Evolutionary conservation across 257 asterid genomes (phyloP), one percentile per base, ranked within the genome.

Genomic region (Cynanchum wilfordii): DNA sequence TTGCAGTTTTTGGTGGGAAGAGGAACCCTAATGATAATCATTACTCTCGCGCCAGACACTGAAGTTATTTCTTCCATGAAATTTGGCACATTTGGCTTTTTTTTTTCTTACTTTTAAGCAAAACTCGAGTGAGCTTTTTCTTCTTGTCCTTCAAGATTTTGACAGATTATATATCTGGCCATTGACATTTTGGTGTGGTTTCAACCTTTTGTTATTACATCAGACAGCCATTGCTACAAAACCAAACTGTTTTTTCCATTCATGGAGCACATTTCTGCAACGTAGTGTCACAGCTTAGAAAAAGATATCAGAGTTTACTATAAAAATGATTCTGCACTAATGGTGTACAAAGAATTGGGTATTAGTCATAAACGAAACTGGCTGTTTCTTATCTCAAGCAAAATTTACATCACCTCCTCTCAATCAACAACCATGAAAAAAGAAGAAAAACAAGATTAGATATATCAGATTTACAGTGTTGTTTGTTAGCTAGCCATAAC

Each of bases 21-120:
- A 87, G 98, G 84, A 95, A 92, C 72, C 99, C 99, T 58, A 92
- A 95, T 27, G 97, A 95, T 84, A 89, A 87, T 74, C 99, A 90
- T 74, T 92, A 42, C 50, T 87, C 96, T 15, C 96, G 91, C 42
- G 85, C 90, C 55, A 88, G 84, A 79, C 83, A 87, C 73, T 91
- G 81, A 84, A 33, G 19, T 33, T 30, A 15, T 62, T 63, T 33
- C 19, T 25, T 25, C 20, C 29, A 12, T 15, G 63, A 52, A 29
- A 56, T 56, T n/a, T 56, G 1, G 3, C 59, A 54, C 27, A 54
- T 19, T 54, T 54, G 27, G 12, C 12, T 6, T 20, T 54, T 54
- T 51, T 51, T 51, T 57, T 8, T 24, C 1, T 2, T 25, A 4
- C 27, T 29, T 29, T 0, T 15, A 2, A 17, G 36, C 27, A 36